A percentile compares a stretch with the other conserved stretches of the same genome.
Conservation (phyloP, 371 early-diverging fungal genomes). For the Rhizopus stolonifer region DNA sequence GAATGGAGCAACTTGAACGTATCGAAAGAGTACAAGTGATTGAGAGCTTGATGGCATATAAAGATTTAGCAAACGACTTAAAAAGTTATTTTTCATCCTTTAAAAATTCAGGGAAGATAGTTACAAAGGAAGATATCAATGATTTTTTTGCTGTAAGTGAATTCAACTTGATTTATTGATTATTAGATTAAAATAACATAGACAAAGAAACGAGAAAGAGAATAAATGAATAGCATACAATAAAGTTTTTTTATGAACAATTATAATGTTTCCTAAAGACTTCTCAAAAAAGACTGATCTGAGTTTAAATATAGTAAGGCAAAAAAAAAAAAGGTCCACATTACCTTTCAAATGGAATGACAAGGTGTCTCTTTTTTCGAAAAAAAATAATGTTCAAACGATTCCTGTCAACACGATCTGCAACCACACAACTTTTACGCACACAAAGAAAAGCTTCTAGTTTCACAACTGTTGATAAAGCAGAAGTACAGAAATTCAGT, state of each 20-base stretch:
- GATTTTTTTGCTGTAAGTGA: slow-evolving; percentile 61
- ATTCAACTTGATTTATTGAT: neutral
- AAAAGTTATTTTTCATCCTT: slow-evolving; percentile 68
- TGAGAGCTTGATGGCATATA: slow-evolving; percentile 66
- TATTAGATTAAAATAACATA: no score
- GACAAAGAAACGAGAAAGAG: neutral
- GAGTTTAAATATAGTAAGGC: no score
- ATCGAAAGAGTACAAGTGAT: slow-evolving; percentile 75
- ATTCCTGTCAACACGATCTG: neutral
- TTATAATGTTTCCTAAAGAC: no score
- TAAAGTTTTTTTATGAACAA: no score
- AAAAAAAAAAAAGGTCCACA: no score
- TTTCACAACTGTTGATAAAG: slow-evolving; percentile 60
- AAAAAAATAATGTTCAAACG: neutral
- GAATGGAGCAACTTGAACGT: slow-evolving; percentile 68
- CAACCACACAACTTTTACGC: neutral
- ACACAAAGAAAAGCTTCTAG: neutral
- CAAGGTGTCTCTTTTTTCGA: no score
- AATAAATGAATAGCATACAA: neutral
- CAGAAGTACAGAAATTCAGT: slow-evolving; percentile 84
- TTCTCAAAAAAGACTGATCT: no score
- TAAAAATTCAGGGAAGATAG: slow-evolving; percentile 68
- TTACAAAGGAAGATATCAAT: slow-evolving; percentile 73
- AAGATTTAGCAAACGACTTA: slow-evolving; percentile 51
- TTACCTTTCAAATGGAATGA: no score